Evolutionary conservation across 2,329 filamentous ascomycete genomes (phyloP), one percentile per base, ranked within the genome.

Genomic region (Proliferodiscus dingleyae): DNA sequence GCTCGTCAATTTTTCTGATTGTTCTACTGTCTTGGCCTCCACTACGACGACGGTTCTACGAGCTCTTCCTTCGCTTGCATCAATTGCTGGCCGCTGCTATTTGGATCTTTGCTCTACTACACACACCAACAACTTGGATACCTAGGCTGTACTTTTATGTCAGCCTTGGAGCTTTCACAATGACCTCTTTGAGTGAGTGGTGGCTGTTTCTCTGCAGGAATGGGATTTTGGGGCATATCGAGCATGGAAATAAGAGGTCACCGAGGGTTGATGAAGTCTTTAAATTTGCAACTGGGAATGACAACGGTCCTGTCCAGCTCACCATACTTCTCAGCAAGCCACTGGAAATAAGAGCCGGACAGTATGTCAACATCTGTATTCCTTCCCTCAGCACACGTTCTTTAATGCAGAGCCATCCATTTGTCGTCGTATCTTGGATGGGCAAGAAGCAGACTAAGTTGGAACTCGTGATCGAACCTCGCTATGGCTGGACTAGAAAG

Each of bases 401-500:
- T 30, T 43, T 45, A 37, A 53, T 63, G 30, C 46, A 62, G 47
- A 54, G 42, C 21, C 51, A 65, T 56, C 55, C 50, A 38, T 64
- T 64, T 43, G 57, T 56, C 13, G 55, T 64, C 26, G 46, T 45
- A 24, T 64, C 45, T 40, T 64, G 49, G 56, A 47, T 55, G 22
- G 36, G 48, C 9, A 47, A 55, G 42, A 18, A 29, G 15, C 41
- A 55, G 13, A 49, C 22, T 16, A 55, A 44, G n/a, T 39, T 68
- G 24, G 55, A 67, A 21, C 55, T 68, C 24, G 49, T 67, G 6
- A 55, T 67, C 1, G 37, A 66, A 38, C 51, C 48, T 51, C 40
- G 41, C 13, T 39, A 33, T 44, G 40, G 51, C 15, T 51, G 19
- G 45, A 53, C 51, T 42, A 51, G 45, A 26, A 43, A 36, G 8